Conservation (phyloP, 108 stramenopile species). For the Fragilaria radians region DNA sequence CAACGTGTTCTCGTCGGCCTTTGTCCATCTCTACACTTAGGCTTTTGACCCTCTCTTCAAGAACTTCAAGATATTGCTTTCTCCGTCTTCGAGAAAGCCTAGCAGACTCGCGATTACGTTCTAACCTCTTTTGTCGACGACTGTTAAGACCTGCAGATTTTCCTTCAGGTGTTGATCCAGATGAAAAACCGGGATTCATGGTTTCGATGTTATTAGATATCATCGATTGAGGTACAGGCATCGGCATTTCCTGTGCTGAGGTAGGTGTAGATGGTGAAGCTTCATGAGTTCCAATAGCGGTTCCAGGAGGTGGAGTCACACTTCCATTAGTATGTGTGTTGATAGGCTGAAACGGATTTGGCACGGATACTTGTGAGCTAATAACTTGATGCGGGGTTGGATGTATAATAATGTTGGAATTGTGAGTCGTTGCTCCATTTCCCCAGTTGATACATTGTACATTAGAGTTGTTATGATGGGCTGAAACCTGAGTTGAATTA, state of each 20-base stretch:
- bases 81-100: slow-evolving; percentile 82
- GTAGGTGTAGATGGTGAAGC: not conserved
- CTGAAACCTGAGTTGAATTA: not conserved
- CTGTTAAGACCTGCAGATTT: slow-evolving; percentile 12
- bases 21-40: slow-evolving; percentile 72
- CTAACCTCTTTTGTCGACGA: slow-evolving; percentile 79
- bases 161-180: not conserved
- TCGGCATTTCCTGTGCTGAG: not conserved
- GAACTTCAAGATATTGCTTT: slow-evolving; percentile 92
- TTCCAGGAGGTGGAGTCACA: not conserved
- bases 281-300: not conserved
- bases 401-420: not conserved
- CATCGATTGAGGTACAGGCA: not conserved
- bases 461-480: not conserved
- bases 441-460: not conserved
- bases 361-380: not conserved
- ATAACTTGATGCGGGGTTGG: not conserved
- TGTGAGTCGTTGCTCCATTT: not conserved
- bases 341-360: not conserved
- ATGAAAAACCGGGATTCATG: not conserved
- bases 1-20: slow-evolving; percentile 66
- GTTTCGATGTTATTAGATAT: not conserved
- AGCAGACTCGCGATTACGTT: slow-evolving; percentile 93
- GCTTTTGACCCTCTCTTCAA: slow-evolving; percentile 71
- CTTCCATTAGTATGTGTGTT: not conserved